phyloP scores from a whole-genome alignment of 352 stramenopile species.

The Pythium rishiriense region DNA sequence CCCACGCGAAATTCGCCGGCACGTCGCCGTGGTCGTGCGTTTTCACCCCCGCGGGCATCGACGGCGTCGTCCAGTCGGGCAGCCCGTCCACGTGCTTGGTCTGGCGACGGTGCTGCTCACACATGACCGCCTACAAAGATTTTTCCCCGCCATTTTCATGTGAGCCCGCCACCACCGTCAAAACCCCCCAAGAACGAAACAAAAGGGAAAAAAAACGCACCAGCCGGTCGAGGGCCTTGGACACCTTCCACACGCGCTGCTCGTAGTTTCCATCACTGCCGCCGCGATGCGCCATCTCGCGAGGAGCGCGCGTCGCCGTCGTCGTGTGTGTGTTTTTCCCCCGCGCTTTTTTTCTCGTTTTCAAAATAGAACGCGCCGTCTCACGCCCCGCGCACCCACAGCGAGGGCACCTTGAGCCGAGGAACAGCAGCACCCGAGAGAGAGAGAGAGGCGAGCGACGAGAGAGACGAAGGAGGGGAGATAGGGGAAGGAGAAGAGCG shows the following conservation, averaged over 20 bases:
- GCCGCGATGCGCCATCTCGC: too few relatives aligned
- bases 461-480: too few relatives aligned
- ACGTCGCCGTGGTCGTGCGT: slow-evolving; percentile 22
- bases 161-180: background rate
- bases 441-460: too few relatives aligned
- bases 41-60: slow-evolving; percentile 40
- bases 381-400: too few relatives aligned
- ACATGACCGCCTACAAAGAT: slow-evolving; percentile 43
- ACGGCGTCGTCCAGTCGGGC: slow-evolving; percentile 43
- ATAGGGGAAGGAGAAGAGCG: too few relatives aligned
- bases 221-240: slow-evolving; percentile 41
- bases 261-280: slow-evolving; percentile 9
- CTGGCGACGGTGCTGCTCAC: slow-evolving; percentile 56
- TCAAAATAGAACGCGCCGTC: too few relatives aligned
- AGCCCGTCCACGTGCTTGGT: slow-evolving; percentile 44
- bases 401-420: too few relatives aligned
- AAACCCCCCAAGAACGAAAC: background rate
- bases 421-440: too few relatives aligned
- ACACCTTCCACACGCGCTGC: slow-evolving; percentile 59
- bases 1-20: slow-evolving; percentile 60
- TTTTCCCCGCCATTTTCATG: too few relatives aligned
- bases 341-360: too few relatives aligned
- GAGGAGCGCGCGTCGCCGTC: too few relatives aligned
- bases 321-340: too few relatives aligned
- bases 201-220: background rate